Conservation (phyloP, 2,329 filamentous ascomycete genomes). For the Mycosphaerella sp. region DNA sequence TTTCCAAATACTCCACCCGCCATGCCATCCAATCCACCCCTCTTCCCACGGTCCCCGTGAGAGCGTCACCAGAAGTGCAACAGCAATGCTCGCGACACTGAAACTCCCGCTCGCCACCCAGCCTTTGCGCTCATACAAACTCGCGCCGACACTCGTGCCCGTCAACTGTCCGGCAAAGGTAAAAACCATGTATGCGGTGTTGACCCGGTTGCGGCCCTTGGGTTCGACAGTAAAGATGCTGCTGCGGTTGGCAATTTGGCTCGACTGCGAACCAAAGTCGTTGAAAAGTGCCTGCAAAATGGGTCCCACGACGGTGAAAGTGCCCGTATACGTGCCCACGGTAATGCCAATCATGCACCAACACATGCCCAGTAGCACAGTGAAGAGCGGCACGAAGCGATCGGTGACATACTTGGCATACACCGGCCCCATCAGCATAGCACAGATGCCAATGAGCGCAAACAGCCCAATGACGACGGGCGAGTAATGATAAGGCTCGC, state of each 20-base stretch:
- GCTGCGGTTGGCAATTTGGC: conserved; percentile 65
- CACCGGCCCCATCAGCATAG: conserved; percentile 61
- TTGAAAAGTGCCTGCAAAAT: conserved; percentile 64
- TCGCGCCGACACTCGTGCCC: conserved; percentile 51
- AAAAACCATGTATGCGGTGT: conserved; percentile 74
- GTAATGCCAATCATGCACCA: conserved; percentile 56
- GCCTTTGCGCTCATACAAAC: conserved; percentile 50
- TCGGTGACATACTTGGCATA: conserved; percentile 67
- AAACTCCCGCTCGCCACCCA: conserved; percentile 53
- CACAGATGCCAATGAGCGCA: conserved; percentile 66
- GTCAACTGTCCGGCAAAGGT: conserved; percentile 70
- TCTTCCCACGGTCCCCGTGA: conserved; percentile 50
- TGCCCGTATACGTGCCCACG: conserved; percentile 63
- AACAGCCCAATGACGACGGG: conserved; percentile 69
- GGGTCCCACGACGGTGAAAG: conserved; percentile 60
- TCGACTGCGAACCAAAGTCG: conserved; percentile 66
- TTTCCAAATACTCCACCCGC: conserved; percentile 49
- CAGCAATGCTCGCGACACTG: conserved; percentile 50
- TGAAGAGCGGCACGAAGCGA: conserved; percentile 60
- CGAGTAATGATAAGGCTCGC: conserved; percentile 60
- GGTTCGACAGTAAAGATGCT: conserved; percentile 66
- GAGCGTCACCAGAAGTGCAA: conserved; percentile 40
- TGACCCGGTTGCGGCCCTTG: conserved; percentile 65
- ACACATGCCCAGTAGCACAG: conserved; percentile 56
- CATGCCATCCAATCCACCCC: conserved; percentile 55